Evolutionary conservation across 768 basidiomycete genomes (phyloP).

Genomic region (Boletus rubescentipes): DNA sequence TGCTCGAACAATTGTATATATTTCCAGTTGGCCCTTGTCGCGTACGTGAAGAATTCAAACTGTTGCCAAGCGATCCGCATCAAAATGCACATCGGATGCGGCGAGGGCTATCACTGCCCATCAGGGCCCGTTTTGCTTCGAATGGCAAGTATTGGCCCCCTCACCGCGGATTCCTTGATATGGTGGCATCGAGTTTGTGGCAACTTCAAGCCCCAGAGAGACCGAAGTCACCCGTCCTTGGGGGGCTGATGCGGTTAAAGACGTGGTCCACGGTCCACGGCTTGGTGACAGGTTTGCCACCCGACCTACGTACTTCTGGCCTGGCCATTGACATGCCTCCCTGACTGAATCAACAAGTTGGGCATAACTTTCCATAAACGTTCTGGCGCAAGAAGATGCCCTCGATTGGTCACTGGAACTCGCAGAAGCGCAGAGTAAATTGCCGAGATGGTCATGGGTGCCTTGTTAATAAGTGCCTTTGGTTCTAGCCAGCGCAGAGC

Average conservation of each 20-base stretch:
- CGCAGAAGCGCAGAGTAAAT: constrained; percentile 1
- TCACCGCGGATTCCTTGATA: not conserved
- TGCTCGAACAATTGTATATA: not conserved
- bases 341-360: constrained; percentile 1
- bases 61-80: constrained; percentile 29
- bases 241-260: not conserved
- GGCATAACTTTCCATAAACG: constrained; percentile 15
- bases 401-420: constrained; percentile 8
- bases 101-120: not conserved
- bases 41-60: constrained; percentile 12
- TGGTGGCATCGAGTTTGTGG: not conserved
- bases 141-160: constrained; percentile 1
- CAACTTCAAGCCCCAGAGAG: no score
- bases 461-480: constrained; percentile 13
- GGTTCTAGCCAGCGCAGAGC: constrained; percentile 4
- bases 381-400: constrained; percentile 17
- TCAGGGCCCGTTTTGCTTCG: constrained; percentile 1
- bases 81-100: constrained; percentile 13
- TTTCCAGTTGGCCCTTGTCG: constrained; percentile 4
- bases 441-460: constrained; percentile 15
- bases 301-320: not conserved
- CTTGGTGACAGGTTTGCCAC: constrained; percentile 12
- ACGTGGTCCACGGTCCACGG: not conserved
- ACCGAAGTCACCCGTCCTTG: not conserved
- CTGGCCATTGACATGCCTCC: constrained; percentile 1